phyloP scores from a whole-genome alignment of 768 basidiomycete species.

The Leccinum arenicola region DNA sequence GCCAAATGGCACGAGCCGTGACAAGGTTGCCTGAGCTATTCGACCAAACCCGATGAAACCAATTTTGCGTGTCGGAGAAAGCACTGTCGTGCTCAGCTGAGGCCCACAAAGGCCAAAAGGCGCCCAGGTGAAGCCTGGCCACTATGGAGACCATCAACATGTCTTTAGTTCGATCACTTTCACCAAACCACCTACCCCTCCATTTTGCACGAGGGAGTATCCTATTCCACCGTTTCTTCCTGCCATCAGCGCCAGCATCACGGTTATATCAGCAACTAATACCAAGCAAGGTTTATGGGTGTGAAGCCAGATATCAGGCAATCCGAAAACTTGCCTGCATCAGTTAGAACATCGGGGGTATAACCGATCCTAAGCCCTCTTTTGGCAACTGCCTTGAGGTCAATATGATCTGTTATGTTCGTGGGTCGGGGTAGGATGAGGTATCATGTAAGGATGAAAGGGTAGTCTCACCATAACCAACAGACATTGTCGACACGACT shows the following conservation, averaged over 20 bases:
- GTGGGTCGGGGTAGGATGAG: neutral
- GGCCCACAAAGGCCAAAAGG: constrained; percentile 86
- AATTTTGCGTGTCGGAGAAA: constrained; percentile 58
- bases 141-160: constrained; percentile 42
- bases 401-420: constrained; percentile 70
- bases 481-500: constrained; percentile 92
- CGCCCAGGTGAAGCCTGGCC: constrained; percentile 76
- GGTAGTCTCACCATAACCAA: constrained; percentile 66
- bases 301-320: neutral
- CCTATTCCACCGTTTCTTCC: constrained; percentile 73
- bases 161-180: neutral
- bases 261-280: constrained; percentile 81
- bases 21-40: constrained; percentile 82
- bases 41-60: constrained; percentile 96
- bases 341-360: constrained; percentile 91
- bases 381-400: constrained; percentile 54
- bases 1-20: constrained; percentile 80
- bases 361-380: constrained; percentile 77
- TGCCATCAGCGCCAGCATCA: constrained; percentile 95
- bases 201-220: constrained; percentile 61
- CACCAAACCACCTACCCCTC: constrained; percentile 48
- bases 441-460: neutral
- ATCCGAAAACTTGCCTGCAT: constrained; percentile 58
- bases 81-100: constrained; percentile 58
- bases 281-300: neutral